These are phyloP conservation scores for Tuber brumale DNA, from an alignment of 495 filamentous ascomycete species.

Conservation along the genomic window DNA sequence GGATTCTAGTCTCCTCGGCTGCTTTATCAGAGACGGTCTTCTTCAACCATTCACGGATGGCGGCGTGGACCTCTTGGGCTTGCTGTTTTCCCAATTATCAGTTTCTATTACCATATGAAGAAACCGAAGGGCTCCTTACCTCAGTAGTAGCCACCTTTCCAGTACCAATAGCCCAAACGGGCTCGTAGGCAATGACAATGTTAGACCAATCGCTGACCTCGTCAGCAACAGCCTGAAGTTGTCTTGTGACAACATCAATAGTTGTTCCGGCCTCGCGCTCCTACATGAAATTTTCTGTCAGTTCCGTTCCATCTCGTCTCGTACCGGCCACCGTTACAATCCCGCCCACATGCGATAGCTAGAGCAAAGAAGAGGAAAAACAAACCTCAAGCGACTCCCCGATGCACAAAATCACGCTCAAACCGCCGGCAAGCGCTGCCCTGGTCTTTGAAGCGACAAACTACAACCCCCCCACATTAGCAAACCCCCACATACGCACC, in stretches of 20 bases:
- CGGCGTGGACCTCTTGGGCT: conserved; percentile 90
- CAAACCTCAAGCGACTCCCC: conserved; percentile 74
- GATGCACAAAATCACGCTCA: conserved; percentile 91
- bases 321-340: neutral
- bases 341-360: neutral
- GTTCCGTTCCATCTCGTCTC: neutral
- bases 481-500: neutral
- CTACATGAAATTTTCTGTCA: conserved; percentile 38
- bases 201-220: conserved; percentile 77
- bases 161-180: conserved; percentile 98
- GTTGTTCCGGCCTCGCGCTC: conserved; percentile 83
- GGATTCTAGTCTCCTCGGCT: conserved; percentile 56
- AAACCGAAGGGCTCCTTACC: conserved; percentile 9
- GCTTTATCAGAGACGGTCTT: conserved; percentile 57
- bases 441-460: conserved; percentile 90
- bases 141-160: conserved; percentile 88
- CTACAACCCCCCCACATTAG: conserved; percentile 36
- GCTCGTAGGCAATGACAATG: conserved; percentile 96
- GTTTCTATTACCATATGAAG: neutral
- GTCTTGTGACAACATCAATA: conserved; percentile 77
- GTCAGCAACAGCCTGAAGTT: conserved; percentile 64
- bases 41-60: conserved; percentile 81
- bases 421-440: conserved; percentile 74
- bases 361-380: conserved; percentile 41
- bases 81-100: conserved; percentile 50